Conservation (phyloP, 1,284 basidiomycete species). For the Microbotryum intermedium region DNA sequence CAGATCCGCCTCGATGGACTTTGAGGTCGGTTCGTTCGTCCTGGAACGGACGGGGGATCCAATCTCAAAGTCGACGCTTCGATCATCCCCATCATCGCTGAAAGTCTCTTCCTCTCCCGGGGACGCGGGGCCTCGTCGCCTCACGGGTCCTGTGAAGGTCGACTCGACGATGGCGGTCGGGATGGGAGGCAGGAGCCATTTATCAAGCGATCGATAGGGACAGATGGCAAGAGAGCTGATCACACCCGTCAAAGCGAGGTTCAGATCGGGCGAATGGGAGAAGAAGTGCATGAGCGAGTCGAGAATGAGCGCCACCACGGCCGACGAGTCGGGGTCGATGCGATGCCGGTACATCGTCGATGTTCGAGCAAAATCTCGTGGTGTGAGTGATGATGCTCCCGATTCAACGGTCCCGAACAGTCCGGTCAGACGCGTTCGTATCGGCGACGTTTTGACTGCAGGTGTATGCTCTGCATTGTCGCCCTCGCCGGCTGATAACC, state of each 20-base stretch:
- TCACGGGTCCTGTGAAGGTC: not conserved
- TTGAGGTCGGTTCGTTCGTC: not conserved
- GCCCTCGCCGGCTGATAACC: conserved; percentile 1
- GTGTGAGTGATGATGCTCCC: not conserved
- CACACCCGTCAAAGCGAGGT: conserved; percentile 77
- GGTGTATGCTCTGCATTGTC: not conserved
- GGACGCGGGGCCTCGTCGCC: not conserved
- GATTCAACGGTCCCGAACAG: not conserved
- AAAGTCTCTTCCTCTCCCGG: not conserved
- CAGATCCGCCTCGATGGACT: too few species aligned
- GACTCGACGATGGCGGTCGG: conserved; percentile 11
- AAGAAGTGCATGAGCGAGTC: conserved; percentile 69
- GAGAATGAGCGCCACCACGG: conserved; percentile 47
- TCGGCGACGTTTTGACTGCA: not conserved
- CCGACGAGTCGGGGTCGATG: conserved; percentile 6
- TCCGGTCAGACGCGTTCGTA: not conserved
- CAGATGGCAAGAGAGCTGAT: conserved; percentile 69
- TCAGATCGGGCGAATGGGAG: conserved; percentile 71
- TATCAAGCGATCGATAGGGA: conserved; percentile 72
- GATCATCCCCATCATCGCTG: conserved; percentile 25
- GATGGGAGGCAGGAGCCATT: conserved; percentile 55
- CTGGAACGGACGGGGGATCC: not conserved
- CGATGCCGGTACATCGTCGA: conserved; percentile 16
- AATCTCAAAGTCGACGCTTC: conserved; percentile 18
- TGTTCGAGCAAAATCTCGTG: conserved; percentile 1